Percentiles rank a stretch among this genome's conserved stretches.
Evolutionary conservation across 2,329 filamentous ascomycete genomes (phyloP).

Genomic region (Trichoderma citrinoviride): DNA sequence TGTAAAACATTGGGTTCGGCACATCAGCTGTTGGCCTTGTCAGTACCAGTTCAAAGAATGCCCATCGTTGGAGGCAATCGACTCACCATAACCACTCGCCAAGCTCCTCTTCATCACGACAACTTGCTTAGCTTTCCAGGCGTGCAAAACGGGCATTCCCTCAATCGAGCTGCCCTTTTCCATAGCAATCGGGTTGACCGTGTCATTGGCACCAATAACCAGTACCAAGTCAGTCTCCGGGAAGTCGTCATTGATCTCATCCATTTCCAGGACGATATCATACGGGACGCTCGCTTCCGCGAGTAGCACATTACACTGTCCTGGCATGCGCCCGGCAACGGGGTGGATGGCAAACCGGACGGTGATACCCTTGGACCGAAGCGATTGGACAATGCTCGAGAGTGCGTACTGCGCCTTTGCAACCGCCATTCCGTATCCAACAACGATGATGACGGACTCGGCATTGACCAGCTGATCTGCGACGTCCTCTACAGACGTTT

Average conservation of each 20-base stretch:
- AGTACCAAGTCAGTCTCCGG: slow-evolving; percentile 79
- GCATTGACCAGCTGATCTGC: slow-evolving; percentile 72
- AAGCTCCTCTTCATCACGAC: slow-evolving; percentile 92
- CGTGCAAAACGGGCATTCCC: slow-evolving; percentile 88
- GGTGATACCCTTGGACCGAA: slow-evolving; percentile 73
- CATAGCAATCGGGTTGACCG: slow-evolving; percentile 84
- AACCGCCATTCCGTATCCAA: slow-evolving; percentile 92
- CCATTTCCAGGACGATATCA: slow-evolving; percentile 92
- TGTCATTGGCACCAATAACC: slow-evolving; percentile 90
- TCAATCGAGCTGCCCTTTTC: slow-evolving; percentile 82
- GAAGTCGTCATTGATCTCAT: slow-evolving; percentile 94
- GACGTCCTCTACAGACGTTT: slow-evolving; percentile 76
- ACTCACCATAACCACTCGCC: slow-evolving; percentile 79
- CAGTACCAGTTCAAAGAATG: neutral
- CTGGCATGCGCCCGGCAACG: slow-evolving; percentile 87
- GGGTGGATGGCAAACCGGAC: slow-evolving; percentile 90
- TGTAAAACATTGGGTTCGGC: slow-evolving; percentile 90
- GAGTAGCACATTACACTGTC: slow-evolving; percentile 86
- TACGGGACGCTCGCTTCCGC: slow-evolving; percentile 87
- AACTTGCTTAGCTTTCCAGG: slow-evolving; percentile 91
- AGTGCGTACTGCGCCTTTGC: slow-evolving; percentile 92
- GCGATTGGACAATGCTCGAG: slow-evolving; percentile 71
- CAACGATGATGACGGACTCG: slow-evolving; percentile 83
- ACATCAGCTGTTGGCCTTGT: slow-evolving; percentile 64
- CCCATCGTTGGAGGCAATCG: no score